phyloP scores from a whole-genome alignment of 2,329 filamentous ascomycete species.

The Aspergillus aculeatinus region DNA sequence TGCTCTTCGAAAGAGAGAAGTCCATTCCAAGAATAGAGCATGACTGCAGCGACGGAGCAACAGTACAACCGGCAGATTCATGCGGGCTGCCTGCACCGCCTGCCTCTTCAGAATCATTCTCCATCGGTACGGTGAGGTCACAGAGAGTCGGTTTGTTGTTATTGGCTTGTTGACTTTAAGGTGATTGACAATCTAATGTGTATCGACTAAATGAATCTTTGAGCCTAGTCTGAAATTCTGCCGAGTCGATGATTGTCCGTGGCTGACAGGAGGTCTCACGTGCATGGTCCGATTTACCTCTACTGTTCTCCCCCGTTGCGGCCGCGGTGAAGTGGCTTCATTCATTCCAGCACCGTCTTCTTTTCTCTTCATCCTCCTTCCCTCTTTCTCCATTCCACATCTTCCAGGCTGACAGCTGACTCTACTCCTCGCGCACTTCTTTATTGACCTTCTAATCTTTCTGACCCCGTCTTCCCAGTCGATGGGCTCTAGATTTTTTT shows the following conservation, averaged over 20 bases:
- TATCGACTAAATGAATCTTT: too few species aligned
- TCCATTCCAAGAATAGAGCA: background rate
- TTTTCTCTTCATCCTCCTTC: background rate
- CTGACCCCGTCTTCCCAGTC: slow-evolving; percentile 15
- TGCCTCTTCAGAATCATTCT: background rate
- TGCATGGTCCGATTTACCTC: slow-evolving; percentile 4
- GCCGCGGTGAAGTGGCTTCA: slow-evolving; percentile 19
- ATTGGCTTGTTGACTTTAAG: background rate
- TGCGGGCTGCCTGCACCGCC: background rate
- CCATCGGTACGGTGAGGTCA: background rate
- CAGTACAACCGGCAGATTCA: background rate
- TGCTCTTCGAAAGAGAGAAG: background rate
- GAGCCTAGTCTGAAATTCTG: too few species aligned
- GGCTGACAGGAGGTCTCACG: background rate
- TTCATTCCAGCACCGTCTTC: slow-evolving; percentile 11
- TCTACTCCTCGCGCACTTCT: background rate
- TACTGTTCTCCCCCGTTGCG: slow-evolving; percentile 17
- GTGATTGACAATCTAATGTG: background rate
- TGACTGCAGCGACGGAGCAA: background rate
- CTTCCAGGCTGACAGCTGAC: background rate
- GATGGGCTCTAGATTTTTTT: slow-evolving; percentile 31
- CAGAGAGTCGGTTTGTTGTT: background rate
- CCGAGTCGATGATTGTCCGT: background rate
- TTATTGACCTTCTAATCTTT: background rate
- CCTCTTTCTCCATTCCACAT: background rate